These are phyloP conservation scores for Cryptococcus deneoformans DNA, from an alignment of 1,284 basidiomycete genomes.

Conservation along the genomic window DNA sequence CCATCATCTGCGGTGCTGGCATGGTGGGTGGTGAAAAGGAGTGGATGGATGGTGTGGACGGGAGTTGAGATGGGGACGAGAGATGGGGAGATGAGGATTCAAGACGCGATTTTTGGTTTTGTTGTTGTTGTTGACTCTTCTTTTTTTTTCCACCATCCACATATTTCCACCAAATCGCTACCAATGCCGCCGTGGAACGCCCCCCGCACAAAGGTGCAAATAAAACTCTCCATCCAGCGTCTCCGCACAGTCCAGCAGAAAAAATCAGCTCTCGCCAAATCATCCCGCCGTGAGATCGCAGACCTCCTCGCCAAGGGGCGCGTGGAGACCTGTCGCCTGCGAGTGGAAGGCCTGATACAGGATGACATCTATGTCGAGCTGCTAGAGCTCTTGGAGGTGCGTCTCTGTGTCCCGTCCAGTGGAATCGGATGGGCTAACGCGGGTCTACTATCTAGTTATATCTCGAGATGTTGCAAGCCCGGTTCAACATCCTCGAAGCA, in stretches of 20 bases:
- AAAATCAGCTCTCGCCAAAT: slow-evolving; percentile 88
- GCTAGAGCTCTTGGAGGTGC: slow-evolving; percentile 77
- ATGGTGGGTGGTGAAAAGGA: slow-evolving; percentile 16
- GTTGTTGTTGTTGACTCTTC: too few relatives aligned
- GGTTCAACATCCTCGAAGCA: slow-evolving; percentile 82
- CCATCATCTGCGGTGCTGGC: slow-evolving; percentile 38
- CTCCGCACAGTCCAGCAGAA: slow-evolving; percentile 88
- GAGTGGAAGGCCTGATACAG: slow-evolving; percentile 48
- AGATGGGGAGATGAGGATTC: too few relatives aligned
- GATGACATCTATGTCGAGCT: slow-evolving; percentile 61
- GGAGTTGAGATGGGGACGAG: background rate
- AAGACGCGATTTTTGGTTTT: too few relatives aligned
- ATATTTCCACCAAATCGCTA: background rate
- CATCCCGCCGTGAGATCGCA: slow-evolving; percentile 47
- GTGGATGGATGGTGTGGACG: slow-evolving; percentile 1
- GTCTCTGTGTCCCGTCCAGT: slow-evolving; percentile 5
- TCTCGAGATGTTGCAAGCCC: slow-evolving; percentile 84
- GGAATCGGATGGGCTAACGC: too few relatives aligned
- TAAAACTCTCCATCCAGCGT: slow-evolving; percentile 76
- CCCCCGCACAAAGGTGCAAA: slow-evolving; percentile 37
- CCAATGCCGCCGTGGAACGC: slow-evolving; percentile 42
- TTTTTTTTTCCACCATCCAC: background rate
- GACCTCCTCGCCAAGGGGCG: slow-evolving; percentile 46
- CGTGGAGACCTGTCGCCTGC: slow-evolving; percentile 44
- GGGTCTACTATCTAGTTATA: slow-evolving; percentile 59